A percentile compares a stretch with the other conserved stretches of the same genome.
These are phyloP conservation scores for Phytophthora constricta DNA, from an alignment of 352 stramenopile species.

Conservation along the genomic window DNA sequence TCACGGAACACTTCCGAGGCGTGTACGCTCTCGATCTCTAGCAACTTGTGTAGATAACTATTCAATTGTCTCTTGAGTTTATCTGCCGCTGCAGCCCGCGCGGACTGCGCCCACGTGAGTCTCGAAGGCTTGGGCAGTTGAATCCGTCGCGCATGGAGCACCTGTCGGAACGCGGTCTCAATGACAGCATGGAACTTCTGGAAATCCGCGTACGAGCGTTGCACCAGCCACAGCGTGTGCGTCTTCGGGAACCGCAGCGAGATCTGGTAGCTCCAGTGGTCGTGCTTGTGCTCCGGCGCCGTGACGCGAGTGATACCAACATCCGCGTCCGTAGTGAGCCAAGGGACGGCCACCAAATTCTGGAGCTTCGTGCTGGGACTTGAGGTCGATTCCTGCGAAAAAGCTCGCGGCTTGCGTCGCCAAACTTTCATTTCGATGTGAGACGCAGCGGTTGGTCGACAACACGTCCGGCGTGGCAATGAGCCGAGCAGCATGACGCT, in stretches of 20 bases:
- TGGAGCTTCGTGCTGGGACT: background rate
- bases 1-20: conserved; percentile 44
- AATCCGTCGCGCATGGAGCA: conserved; percentile 49
- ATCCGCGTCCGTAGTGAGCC: conserved; percentile 51
- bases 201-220: conserved; percentile 62
- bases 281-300: conserved; percentile 11
- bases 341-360: conserved; percentile 15
- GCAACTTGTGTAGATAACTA: conserved; percentile 63
- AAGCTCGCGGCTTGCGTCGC: conserved; percentile 10
- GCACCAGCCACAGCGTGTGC: conserved; percentile 53
- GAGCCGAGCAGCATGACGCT: conserved; percentile 22
- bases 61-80: conserved; percentile 62
- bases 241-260: conserved; percentile 57
- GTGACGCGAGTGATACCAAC: conserved; percentile 57
- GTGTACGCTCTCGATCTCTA: conserved; percentile 62
- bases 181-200: conserved; percentile 48
- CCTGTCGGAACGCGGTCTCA: conserved; percentile 24
- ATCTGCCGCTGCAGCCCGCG: conserved; percentile 33
- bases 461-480: conserved; percentile 11
- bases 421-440: conserved; percentile 27
- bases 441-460: background rate
- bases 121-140: conserved; percentile 48
- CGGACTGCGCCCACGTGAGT: conserved; percentile 36
- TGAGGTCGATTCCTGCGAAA: background rate
- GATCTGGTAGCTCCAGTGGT: conserved; percentile 56